Base-by-base conservation (phyloP, 306 rosid genomes). In the Vicia villosa region DNA sequence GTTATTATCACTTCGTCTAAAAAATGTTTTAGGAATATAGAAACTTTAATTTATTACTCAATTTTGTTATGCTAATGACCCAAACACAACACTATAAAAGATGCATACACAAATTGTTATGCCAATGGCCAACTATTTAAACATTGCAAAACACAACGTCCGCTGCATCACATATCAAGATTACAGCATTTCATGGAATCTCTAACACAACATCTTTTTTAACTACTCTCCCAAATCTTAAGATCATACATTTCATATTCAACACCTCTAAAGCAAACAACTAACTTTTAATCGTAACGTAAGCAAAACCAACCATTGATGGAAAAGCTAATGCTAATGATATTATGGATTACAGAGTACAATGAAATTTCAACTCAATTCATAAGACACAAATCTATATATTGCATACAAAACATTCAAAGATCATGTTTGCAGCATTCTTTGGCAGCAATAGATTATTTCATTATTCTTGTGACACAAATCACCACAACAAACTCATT, bases 71-170 rank as follows among this genome's bases (percentile, higher is more conserved):
- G 38, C 38, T 10, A 34, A 34, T 7, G 10, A 34, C 38, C 38
- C 3, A 0, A 6, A 34, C 38, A 34, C 38, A 8, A 7, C 38
- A 34, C 38, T 34, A 34, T 34, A 9, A 34, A 3, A 34, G 9
- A 7, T 34, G 10, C 38, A 34, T 34, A 34, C 38, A 34, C 38
- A 34, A 34, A 34, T 34, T 34, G 38, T 34, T 7, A 34, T 40
- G 26, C n/a, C 28, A 62, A 62, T 17, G 13, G 38, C 34, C 32
- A 73, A 73, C 42, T 19, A 50, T n/a, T 22, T 28, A 50, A 38
- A 51, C 14, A 32, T 40, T 34, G 13, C 12, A 58, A 58, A 30
- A 58, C 22, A 58, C 43, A n/a, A 15, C 42, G 13, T 28, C 16
- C 42, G 2, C 38, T 3, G 50, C 32, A 40, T 54, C 64, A 41